A percentile compares a stretch with the other conserved stretches of the same genome.
phyloP scores from a whole-genome alignment of 495 filamentous ascomycete genomes.

The Chaetomidium leptoderma region DNA sequence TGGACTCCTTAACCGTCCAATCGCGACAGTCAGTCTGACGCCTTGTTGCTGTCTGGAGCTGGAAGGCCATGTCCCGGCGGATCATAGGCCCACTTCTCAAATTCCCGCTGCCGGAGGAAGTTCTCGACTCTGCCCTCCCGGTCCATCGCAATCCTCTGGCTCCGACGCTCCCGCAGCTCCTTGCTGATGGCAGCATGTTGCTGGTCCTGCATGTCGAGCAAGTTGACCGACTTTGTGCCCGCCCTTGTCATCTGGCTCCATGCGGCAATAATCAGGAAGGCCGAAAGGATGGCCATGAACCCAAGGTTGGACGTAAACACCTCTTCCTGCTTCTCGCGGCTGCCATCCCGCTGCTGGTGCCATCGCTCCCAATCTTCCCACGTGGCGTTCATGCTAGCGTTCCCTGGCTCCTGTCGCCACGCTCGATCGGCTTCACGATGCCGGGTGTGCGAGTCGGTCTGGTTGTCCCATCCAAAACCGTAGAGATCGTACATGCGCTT shows the following conservation, averaged over 20 bases:
- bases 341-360: constrained; percentile 54
- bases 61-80: constrained; percentile 9
- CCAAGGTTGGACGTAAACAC: constrained; percentile 66
- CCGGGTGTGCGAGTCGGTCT: constrained; percentile 34
- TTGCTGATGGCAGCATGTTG: constrained; percentile 59
- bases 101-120: constrained; percentile 68
- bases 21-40: not conserved
- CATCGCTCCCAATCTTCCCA: constrained; percentile 99
- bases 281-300: constrained; percentile 65
- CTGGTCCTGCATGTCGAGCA: constrained; percentile 59
- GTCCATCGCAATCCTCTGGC: constrained; percentile 44
- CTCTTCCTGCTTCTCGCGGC: constrained; percentile 53
- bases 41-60: not conserved
- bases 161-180: constrained; percentile 55
- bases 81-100: constrained; percentile 27
- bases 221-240: constrained; percentile 48
- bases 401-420: constrained; percentile 47
- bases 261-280: constrained; percentile 61
- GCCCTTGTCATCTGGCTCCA: constrained; percentile 66
- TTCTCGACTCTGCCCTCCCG: constrained; percentile 62
- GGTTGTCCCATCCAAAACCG: constrained; percentile 72
- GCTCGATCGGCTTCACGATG: constrained; percentile 41
- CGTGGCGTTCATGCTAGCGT: constrained; percentile 77
- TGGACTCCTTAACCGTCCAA: too few species aligned
- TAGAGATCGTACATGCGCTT: constrained; percentile 76